These are phyloP conservation scores for Canavalia ensiformis DNA, from an alignment of 306 rosid genomes.

Conservation along the genomic window DNA sequence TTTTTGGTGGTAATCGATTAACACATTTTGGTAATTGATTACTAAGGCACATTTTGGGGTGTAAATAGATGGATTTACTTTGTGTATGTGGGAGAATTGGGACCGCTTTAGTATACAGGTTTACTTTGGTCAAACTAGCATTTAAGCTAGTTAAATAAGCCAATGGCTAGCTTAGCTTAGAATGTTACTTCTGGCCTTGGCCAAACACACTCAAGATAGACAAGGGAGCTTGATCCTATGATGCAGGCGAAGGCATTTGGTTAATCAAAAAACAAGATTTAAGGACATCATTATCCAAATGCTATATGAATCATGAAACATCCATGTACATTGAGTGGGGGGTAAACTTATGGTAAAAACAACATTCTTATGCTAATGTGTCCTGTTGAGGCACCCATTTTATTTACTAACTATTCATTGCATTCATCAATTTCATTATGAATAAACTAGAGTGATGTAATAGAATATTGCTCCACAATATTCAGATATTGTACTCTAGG, in stretches of 20 bases:
- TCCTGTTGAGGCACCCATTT: neutral
- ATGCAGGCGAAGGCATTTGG: neutral
- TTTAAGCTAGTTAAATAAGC: too few species aligned
- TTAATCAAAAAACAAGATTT: neutral
- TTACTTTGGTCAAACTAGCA: too few species aligned
- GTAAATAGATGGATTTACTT: too few species aligned
- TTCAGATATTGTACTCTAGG: neutral
- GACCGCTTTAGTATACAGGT: too few species aligned
- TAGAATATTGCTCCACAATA: neutral
- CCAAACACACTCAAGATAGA: neutral
- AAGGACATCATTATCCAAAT: neutral
- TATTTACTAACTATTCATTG: neutral
- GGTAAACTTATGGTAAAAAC: neutral
- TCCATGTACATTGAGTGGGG: neutral
- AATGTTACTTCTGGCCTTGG: too few species aligned
- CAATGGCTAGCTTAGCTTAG: too few species aligned
- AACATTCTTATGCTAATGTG: neutral
- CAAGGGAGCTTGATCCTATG: neutral
- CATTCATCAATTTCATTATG: constrained; percentile 2
- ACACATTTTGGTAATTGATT: too few species aligned
- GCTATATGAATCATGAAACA: neutral
- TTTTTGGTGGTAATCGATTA: too few species aligned
- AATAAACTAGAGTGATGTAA: neutral
- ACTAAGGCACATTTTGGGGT: too few species aligned
- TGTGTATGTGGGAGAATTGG: too few species aligned